Evolutionary conservation across 495 filamentous ascomycete species (phyloP).

Genomic region (Pyrenula massariospora): DNA sequence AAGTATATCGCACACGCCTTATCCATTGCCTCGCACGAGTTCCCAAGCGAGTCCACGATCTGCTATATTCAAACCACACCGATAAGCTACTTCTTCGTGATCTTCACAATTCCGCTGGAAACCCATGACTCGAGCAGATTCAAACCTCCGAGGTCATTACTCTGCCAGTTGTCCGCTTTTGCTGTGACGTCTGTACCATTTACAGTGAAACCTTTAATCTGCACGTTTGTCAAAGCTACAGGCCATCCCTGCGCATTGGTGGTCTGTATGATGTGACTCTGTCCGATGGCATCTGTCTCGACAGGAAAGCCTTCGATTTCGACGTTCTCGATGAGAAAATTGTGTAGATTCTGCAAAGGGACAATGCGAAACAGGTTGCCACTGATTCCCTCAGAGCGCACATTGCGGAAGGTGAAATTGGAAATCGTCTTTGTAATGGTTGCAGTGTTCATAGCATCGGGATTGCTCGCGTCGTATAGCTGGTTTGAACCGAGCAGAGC

Average conservation of each 20-base stretch:
- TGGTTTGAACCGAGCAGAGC: neutral
- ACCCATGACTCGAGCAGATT: neutral
- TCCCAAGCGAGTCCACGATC: too few relatives aligned
- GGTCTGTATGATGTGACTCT: neutral
- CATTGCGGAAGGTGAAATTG: neutral
- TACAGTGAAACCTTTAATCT: neutral
- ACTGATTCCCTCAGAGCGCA: neutral
- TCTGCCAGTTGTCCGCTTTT: neutral
- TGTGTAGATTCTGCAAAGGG: neutral
- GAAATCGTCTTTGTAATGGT: neutral
- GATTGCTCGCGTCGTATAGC: neutral
- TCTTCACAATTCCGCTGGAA: neutral
- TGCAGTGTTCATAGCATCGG: neutral
- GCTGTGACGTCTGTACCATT: neutral
- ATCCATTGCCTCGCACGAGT: too few relatives aligned
- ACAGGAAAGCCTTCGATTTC: neutral
- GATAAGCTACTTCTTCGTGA: too few relatives aligned
- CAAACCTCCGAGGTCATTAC: neutral
- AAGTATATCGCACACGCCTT: too few relatives aligned
- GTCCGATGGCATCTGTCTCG: neutral
- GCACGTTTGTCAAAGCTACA: neutral
- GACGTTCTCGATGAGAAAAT: neutral
- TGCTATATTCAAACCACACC: too few relatives aligned
- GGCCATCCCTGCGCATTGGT: neutral
- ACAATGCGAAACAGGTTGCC: neutral